Evolutionary conservation across 768 basidiomycete genomes (phyloP).

Genomic region (Suillus paluster): DNA sequence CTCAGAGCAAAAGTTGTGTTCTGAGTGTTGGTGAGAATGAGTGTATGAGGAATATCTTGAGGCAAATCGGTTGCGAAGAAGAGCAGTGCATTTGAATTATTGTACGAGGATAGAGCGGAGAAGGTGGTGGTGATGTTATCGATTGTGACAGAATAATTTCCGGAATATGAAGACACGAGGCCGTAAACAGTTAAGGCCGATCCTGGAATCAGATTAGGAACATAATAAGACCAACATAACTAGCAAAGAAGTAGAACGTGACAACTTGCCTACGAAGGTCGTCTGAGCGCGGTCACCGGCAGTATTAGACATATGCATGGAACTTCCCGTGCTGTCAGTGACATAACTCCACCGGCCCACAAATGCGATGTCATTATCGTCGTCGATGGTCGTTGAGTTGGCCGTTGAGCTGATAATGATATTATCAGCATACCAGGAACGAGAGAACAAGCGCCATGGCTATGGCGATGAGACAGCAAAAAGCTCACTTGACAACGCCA

Average conservation of each 20-base stretch:
- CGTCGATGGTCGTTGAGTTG: constrained; percentile 43
- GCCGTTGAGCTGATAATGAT: constrained; percentile 39
- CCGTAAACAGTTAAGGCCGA: constrained; percentile 65
- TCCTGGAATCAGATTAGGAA: constrained; percentile 44
- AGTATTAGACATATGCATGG: constrained; percentile 38
- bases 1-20: constrained; percentile 53
- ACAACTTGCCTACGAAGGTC: constrained; percentile 52
- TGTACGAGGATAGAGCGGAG: constrained; percentile 58
- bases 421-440: constrained; percentile 21
- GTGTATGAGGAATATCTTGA: constrained; percentile 47
- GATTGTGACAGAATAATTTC: constrained; percentile 61
- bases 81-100: constrained; percentile 54
- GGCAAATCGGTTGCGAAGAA: constrained; percentile 69
- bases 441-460: constrained; percentile 1
- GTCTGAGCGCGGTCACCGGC: constrained; percentile 50
- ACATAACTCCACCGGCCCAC: constrained; percentile 58
- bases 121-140: constrained; percentile 53
- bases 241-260: constrained; percentile 3
- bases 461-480: background rate
- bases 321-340: constrained; percentile 33
- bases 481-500: constrained; percentile 39
- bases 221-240: constrained; percentile 3
- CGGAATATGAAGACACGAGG: constrained; percentile 58
- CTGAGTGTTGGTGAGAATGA: constrained; percentile 62
- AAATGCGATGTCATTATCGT: constrained; percentile 50